Conservation (phyloP, 495 filamentous ascomycete species). For the Xylaria castorea region DNA sequence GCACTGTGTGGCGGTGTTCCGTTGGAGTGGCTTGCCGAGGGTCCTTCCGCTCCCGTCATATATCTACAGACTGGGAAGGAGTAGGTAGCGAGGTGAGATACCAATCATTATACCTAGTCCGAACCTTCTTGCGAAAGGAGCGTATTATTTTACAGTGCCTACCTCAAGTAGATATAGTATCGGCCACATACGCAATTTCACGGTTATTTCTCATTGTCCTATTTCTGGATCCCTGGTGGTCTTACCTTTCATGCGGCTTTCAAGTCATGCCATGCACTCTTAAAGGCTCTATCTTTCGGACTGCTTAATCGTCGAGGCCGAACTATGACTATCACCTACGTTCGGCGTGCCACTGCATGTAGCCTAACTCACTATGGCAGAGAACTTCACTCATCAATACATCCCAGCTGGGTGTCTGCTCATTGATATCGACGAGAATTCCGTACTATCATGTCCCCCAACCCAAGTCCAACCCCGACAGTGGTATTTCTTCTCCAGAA, state of each 20-base stretch:
- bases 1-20: constrained; percentile 5
- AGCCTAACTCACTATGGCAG: constrained; percentile 23
- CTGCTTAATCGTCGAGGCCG: not conserved
- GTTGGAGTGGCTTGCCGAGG: not conserved
- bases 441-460: not conserved
- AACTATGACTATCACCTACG: not conserved
- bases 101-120: too few relatives aligned
- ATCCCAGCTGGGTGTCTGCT: constrained; percentile 48
- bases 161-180: not conserved
- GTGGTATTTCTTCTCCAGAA: constrained; percentile 32
- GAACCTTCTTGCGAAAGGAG: too few relatives aligned
- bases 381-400: constrained; percentile 33
- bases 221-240: not conserved
- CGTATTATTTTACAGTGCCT: not conserved
- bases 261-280: not conserved
- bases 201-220: not conserved
- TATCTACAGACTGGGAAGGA: not conserved
- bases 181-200: not conserved
- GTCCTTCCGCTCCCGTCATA: not conserved
- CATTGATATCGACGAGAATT: constrained; percentile 27
- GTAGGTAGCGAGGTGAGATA: not conserved
- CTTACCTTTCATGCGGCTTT: constrained; percentile 2
- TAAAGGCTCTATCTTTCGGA: not conserved
- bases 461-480: not conserved
- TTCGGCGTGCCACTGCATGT: not conserved